These are phyloP conservation scores for Ramalina intermedia DNA, from an alignment of 495 filamentous ascomycete genomes.

Conservation along the genomic window DNA sequence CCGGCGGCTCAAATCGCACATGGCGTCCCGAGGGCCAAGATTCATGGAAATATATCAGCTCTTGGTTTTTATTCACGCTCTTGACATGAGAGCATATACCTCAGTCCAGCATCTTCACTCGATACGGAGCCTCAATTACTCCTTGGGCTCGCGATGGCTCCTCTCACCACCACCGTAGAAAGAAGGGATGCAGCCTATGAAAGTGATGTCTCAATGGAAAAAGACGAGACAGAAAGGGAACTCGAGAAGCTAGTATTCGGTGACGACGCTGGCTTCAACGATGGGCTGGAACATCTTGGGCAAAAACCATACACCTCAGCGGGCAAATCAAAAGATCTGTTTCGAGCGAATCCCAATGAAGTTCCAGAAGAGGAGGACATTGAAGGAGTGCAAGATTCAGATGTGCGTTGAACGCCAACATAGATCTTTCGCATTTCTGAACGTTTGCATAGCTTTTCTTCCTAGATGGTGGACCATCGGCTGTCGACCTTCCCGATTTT, in stretches of 20 bases:
- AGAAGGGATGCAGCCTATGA: too few species aligned
- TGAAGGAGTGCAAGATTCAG: slow-evolving; percentile 44
- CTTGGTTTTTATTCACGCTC: too few species aligned
- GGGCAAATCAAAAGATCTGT: not conserved
- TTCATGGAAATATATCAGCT: too few species aligned
- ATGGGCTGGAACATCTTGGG: slow-evolving; percentile 38
- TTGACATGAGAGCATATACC: too few species aligned
- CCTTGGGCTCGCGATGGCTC: too few species aligned
- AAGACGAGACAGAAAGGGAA: slow-evolving; percentile 68
- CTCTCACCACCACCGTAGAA: too few species aligned
- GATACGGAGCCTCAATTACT: too few species aligned
- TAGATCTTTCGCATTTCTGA: slow-evolving; percentile 11
- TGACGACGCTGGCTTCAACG: slow-evolving; percentile 63
- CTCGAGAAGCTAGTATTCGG: slow-evolving; percentile 80
- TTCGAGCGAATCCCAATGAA: slow-evolving; percentile 6
- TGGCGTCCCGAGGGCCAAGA: too few species aligned
- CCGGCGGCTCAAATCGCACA: too few species aligned
- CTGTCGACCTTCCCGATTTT: slow-evolving; percentile 31
- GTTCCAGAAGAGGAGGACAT: slow-evolving; percentile 22
- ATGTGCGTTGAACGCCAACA: slow-evolving; percentile 29
- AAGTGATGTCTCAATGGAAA: slow-evolving; percentile 35
- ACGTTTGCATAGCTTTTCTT: slow-evolving; percentile 45
- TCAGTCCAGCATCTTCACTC: too few species aligned
- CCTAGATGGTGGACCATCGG: slow-evolving; percentile 43
- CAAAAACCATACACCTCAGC: not conserved